phyloP scores from a whole-genome alignment of 371 early-diverging fungal species.

The Zancudomyces culisetae region DNA sequence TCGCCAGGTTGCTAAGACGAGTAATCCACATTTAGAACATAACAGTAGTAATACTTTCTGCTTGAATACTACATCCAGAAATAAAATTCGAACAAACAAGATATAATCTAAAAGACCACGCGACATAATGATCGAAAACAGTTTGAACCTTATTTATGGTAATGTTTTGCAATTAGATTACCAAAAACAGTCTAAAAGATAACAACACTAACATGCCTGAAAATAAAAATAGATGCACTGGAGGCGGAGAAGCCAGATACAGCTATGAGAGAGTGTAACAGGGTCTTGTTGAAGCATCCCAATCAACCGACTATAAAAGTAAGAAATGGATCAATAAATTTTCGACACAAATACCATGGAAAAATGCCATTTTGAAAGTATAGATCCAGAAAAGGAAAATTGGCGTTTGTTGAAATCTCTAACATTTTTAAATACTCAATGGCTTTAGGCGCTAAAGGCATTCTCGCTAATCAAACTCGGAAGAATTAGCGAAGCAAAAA shows the following conservation, averaged over 20 bases:
- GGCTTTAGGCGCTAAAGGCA: slow-evolving; percentile 58
- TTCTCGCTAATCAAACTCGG: slow-evolving; percentile 48
- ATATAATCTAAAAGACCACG: too few species aligned
- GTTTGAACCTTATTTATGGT: too few species aligned
- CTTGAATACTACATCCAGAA: too few species aligned
- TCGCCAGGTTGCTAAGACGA: too few species aligned
- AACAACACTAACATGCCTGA: too few species aligned
- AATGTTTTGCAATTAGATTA: too few species aligned
- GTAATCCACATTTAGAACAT: too few species aligned
- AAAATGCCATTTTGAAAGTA: slow-evolving; percentile 40
- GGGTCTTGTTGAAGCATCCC: slow-evolving; percentile 11
- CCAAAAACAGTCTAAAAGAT: too few species aligned
- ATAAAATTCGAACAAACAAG: too few species aligned
- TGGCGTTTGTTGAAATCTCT: slow-evolving; percentile 9
- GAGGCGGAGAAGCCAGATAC: slow-evolving; percentile 5
- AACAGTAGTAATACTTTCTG: too few species aligned
- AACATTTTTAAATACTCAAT: background rate
- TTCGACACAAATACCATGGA: slow-evolving; percentile 61
- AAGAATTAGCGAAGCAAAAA: slow-evolving; percentile 40
- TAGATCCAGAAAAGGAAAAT: slow-evolving; percentile 43
- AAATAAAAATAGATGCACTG: slow-evolving; percentile 17
- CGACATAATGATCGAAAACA: too few species aligned
- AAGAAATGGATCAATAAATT: slow-evolving; percentile 31
- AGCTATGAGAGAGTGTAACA: slow-evolving; percentile 12
- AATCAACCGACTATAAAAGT: slow-evolving; percentile 9